These are phyloP conservation scores for Phytopythium delawarense DNA, from an alignment of 352 stramenopile genomes.

Conservation along the genomic window DNA sequence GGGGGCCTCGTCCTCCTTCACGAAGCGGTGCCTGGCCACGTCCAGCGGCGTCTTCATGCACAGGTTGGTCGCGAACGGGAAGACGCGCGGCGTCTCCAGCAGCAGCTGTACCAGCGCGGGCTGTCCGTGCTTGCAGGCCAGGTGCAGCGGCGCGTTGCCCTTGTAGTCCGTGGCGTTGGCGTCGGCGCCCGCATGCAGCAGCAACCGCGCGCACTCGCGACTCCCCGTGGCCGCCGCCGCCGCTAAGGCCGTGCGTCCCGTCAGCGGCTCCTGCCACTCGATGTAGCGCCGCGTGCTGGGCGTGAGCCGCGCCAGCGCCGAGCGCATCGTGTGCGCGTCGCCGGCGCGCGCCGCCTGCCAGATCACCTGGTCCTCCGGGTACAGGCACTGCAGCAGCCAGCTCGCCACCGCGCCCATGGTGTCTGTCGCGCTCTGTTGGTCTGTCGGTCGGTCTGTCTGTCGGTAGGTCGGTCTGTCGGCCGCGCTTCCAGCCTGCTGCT, in stretches of 20 bases:
- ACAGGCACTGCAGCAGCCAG: conserved; percentile 52
- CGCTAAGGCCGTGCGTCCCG: conserved; percentile 36
- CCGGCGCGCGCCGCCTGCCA: conserved; percentile 43
- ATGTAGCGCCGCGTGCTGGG: conserved; percentile 34
- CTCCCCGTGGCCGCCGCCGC: conserved; percentile 38
- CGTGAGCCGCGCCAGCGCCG: conserved; percentile 30
- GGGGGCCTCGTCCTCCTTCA: conserved; percentile 21
- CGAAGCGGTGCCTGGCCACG: conserved; percentile 28
- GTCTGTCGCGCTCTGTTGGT: background rate
- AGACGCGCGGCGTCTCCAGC: conserved; percentile 27
- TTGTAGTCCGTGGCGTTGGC: conserved; percentile 44
- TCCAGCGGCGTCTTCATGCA: conserved; percentile 45
- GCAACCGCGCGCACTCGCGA: conserved; percentile 35
- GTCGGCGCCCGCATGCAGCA: conserved; percentile 42
- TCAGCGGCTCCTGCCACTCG: conserved; percentile 56
- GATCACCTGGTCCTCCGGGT: conserved; percentile 48
- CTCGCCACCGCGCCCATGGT: conserved; percentile 42
- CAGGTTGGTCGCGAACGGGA: conserved; percentile 44
- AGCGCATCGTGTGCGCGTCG: conserved; percentile 32
- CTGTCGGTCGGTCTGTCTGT: no score
- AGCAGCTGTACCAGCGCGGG: conserved; percentile 40
- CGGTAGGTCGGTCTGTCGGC: no score
- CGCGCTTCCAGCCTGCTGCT: background rate
- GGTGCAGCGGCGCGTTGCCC: conserved; percentile 50
- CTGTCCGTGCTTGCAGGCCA: conserved; percentile 43